A percentile compares a stretch with the other conserved stretches of the same genome.
phyloP scores from a whole-genome alignment of 2,329 filamentous ascomycete species.

The Penicillium olsonii region DNA sequence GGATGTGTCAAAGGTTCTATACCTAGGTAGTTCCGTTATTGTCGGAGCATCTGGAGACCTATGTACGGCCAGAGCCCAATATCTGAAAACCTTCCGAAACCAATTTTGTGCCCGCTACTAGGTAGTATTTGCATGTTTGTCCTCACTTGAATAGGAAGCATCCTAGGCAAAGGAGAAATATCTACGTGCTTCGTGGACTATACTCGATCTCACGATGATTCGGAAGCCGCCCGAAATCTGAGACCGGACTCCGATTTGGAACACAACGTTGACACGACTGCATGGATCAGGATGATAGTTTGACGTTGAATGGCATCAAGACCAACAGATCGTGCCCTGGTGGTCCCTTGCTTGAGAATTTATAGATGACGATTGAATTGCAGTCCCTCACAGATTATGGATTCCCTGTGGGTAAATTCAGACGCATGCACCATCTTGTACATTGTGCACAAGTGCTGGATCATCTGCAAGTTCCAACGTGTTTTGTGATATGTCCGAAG shows the following conservation, averaged over 20 bases:
- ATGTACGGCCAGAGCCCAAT: too few relatives aligned
- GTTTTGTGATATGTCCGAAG: slow-evolving; percentile 10
- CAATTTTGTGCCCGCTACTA: too few relatives aligned
- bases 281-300: neutral
- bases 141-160: too few relatives aligned
- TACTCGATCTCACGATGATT: slow-evolving; percentile 6
- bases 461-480: slow-evolving; percentile 22
- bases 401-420: neutral
- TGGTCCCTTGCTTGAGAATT: slow-evolving; percentile 21
- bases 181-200: neutral
- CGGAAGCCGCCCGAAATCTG: neutral
- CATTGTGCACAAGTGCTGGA: slow-evolving; percentile 9
- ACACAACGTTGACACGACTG: neutral
- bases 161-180: too few relatives aligned
- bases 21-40: too few relatives aligned
- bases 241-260: slow-evolving; percentile 3
- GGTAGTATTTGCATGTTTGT: too few relatives aligned
- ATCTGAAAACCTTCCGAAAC: too few relatives aligned
- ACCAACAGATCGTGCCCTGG: slow-evolving; percentile 20
- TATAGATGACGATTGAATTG: slow-evolving; percentile 16
- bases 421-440: neutral
- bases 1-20: too few relatives aligned
- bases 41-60: too few relatives aligned
- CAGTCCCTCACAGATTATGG: slow-evolving; percentile 14
- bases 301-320: slow-evolving; percentile 11